phyloP scores from a whole-genome alignment of 1,139 yeast species.

The Candida tropicalis region DNA sequence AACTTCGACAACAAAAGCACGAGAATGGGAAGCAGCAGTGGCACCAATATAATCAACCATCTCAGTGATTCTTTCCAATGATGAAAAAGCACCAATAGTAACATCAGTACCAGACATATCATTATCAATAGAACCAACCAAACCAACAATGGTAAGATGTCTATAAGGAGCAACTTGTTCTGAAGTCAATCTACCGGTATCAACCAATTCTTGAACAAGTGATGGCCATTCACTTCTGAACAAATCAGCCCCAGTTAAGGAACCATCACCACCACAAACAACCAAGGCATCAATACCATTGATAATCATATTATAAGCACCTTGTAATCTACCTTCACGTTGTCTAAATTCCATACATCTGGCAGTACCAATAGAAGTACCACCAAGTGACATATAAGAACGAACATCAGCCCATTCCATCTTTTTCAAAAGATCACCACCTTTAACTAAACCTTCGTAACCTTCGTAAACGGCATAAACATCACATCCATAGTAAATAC shows the following conservation, averaged over 20 bases:
- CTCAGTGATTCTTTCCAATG: conserved; percentile 90
- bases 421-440: conserved; percentile 73
- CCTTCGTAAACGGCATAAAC: conserved; percentile 96
- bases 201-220: conserved; percentile 68
- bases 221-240: conserved; percentile 95
- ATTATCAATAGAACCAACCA: conserved; percentile 96
- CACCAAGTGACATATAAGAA: conserved; percentile 89
- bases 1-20: conserved; percentile 97
- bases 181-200: conserved; percentile 52
- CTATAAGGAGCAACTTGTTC: conserved; percentile 62
- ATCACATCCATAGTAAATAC: conserved; percentile 86
- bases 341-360: conserved; percentile 85
- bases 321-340: conserved; percentile 77
- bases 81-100: conserved; percentile 94
- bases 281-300: conserved; percentile 94
- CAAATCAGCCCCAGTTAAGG: conserved; percentile 94
- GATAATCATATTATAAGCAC: conserved; percentile 80
- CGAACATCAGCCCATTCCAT: conserved; percentile 93
- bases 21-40: conserved; percentile 93
- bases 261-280: conserved; percentile 99
- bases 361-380: conserved; percentile 96
- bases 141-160: conserved; percentile 86
- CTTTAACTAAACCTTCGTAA: conserved; percentile 88
- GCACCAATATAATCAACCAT: conserved; percentile 96
- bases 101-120: conserved; percentile 97